Evolutionary conservation across 2,329 filamentous ascomycete species (phyloP).

Genomic region (Teratosphaeria zuluensis): DNA sequence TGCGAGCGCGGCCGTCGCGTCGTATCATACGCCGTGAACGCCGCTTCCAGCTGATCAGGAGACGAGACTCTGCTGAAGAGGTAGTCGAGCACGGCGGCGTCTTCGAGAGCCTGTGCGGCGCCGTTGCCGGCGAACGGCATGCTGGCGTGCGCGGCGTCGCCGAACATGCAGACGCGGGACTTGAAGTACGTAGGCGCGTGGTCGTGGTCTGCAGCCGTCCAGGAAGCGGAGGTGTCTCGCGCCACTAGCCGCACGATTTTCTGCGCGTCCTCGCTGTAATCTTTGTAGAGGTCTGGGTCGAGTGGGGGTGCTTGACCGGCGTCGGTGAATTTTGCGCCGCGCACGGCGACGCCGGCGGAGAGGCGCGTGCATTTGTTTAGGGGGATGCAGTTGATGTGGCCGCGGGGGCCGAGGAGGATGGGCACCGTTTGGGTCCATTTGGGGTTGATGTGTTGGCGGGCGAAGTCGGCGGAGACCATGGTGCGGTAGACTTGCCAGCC

Average conservation of each 20-base stretch:
- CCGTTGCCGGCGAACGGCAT: slow-evolving; percentile 30
- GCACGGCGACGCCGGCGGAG: slow-evolving; percentile 20
- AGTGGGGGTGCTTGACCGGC: slow-evolving; percentile 11
- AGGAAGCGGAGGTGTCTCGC: slow-evolving; percentile 18
- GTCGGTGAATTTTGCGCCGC: slow-evolving; percentile 14
- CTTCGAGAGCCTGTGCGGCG: slow-evolving; percentile 30
- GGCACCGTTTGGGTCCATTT: slow-evolving; percentile 22
- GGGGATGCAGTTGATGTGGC: slow-evolving; percentile 25
- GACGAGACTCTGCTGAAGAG: slow-evolving; percentile 17
- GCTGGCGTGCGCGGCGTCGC: slow-evolving; percentile 31
- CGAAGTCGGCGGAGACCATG: slow-evolving; percentile 21
- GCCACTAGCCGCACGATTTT: slow-evolving; percentile 20
- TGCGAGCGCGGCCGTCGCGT: slow-evolving; percentile 21
- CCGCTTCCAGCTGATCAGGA: slow-evolving; percentile 11
- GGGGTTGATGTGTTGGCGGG: slow-evolving; percentile 19
- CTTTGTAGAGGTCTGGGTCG: slow-evolving; percentile 14
- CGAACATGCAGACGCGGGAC: slow-evolving; percentile 24
- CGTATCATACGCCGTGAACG: slow-evolving; percentile 20
- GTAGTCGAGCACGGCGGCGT: slow-evolving; percentile 25
- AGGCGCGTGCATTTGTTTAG: slow-evolving; percentile 21
- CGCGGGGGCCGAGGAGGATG: slow-evolving; percentile 23
- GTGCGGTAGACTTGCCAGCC: slow-evolving; percentile 25
- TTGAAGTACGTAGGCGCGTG: slow-evolving; percentile 25
- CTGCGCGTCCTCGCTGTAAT: slow-evolving; percentile 21
- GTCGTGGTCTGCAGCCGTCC: slow-evolving; percentile 25